A percentile compares a stretch with the other conserved stretches of the same genome.
Conservation (phyloP, 1,139 yeast species). For the Hemisphaericaspora xylanilytica region DNA sequence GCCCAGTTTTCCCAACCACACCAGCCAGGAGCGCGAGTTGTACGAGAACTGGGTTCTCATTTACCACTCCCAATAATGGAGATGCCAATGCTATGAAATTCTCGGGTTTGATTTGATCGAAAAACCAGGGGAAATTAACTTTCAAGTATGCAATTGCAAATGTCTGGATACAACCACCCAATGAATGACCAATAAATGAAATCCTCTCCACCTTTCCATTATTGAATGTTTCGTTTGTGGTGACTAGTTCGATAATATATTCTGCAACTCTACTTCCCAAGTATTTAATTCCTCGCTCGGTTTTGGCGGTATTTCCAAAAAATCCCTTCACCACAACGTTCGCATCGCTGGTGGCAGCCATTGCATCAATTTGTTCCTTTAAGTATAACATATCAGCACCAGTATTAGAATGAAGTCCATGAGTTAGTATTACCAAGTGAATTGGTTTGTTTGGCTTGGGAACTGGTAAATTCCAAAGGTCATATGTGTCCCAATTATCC, state of each 20-base stretch:
- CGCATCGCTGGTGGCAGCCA: constrained; percentile 39
- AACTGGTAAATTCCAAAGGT: constrained; percentile 65
- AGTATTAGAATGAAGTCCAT: constrained; percentile 88
- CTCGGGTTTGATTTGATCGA: constrained; percentile 63
- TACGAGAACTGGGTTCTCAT: constrained; percentile 86
- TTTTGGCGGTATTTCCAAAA: constrained; percentile 80
- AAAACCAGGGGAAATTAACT: constrained; percentile 69
- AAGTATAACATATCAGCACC: constrained; percentile 85
- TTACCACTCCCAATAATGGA: constrained; percentile 79
- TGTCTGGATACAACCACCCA: constrained; percentile 89
- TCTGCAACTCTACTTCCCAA: constrained; percentile 83
- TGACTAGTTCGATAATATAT: constrained; percentile 60
- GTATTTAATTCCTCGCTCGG: constrained; percentile 87
- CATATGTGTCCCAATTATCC: constrained; percentile 57
- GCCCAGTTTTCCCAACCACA: constrained; percentile 90
- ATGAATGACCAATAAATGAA: constrained; percentile 88
- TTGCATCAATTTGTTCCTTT: constrained; percentile 75
- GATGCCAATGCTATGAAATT: constrained; percentile 84
- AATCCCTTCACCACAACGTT: constrained; percentile 78
- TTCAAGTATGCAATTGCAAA: constrained; percentile 79
- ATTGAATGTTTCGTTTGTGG: constrained; percentile 31
- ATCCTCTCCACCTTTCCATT: constrained; percentile 51
- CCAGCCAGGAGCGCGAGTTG: constrained; percentile 85
- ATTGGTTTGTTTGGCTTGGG: constrained; percentile 50
- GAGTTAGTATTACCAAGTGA: constrained; percentile 79